phyloP scores from a whole-genome alignment of 371 early-diverging fungal species.

The Chytridium lagenaria region DNA sequence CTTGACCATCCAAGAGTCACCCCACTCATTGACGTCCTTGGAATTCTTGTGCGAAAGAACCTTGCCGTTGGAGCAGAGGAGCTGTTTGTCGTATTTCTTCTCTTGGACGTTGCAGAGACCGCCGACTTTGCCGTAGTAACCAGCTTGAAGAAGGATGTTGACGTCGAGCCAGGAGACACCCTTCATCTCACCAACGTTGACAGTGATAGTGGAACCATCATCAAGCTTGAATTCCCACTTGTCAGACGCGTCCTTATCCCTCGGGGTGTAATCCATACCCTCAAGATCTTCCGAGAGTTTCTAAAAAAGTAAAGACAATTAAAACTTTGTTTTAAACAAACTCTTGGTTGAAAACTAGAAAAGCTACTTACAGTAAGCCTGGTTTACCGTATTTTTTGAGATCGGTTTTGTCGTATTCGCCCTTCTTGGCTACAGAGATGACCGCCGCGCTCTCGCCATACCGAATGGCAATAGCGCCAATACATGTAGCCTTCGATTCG shows the following conservation, averaged over 20 bases:
- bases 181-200: conserved; percentile 7
- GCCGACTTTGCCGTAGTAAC: conserved; percentile 19
- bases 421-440: conserved; percentile 12
- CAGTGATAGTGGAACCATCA: conserved; percentile 17
- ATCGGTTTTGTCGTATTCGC: background rate
- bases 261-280: conserved; percentile 17
- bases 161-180: conserved; percentile 17
- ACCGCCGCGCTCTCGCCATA: conserved; percentile 21
- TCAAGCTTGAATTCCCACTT: conserved; percentile 20
- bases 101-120: conserved; percentile 29
- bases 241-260: background rate
- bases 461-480: conserved; percentile 22
- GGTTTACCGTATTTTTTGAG: background rate
- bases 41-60: background rate
- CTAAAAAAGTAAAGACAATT: background rate
- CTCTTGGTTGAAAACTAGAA: background rate
- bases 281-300: background rate
- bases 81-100: background rate
- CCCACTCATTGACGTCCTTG: background rate
- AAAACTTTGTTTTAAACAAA: background rate
- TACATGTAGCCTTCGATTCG: conserved; percentile 2
- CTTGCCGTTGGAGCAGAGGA: conserved; percentile 13
- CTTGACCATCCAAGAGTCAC: conserved; percentile 4
- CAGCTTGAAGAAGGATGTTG: conserved; percentile 10
- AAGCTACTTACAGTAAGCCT: background rate